These are phyloP conservation scores for Lentinula raphanica DNA, from an alignment of 768 basidiomycete genomes.

Conservation along the genomic window DNA sequence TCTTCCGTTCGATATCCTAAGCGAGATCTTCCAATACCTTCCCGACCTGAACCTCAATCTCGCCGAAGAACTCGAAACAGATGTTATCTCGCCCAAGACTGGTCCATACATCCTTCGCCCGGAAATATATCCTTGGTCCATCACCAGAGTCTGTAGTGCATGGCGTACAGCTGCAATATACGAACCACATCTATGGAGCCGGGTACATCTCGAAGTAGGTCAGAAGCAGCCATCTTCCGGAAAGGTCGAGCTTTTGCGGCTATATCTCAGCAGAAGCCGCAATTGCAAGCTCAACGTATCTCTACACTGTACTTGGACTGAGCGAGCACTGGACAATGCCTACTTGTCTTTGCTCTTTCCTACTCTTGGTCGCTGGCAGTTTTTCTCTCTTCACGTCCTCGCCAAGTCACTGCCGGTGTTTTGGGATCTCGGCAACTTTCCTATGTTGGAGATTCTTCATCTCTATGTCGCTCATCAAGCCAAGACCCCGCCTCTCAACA, in stretches of 20 bases:
- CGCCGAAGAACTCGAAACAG: neutral
- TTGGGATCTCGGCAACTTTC: neutral
- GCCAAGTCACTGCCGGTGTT: neutral
- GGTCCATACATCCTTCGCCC: constrained; percentile 1
- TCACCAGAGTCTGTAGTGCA: neutral
- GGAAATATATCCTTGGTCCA: neutral
- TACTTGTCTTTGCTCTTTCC: neutral
- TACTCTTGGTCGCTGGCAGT: neutral
- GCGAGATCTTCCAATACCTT: neutral
- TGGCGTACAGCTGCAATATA: neutral
- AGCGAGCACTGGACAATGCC: neutral
- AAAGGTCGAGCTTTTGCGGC: neutral
- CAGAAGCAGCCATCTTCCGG: neutral
- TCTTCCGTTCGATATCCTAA: neutral
- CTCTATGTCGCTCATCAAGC: constrained; percentile 1
- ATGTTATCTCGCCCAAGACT: constrained; percentile 1
- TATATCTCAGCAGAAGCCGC: neutral
- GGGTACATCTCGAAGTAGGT: constrained; percentile 1
- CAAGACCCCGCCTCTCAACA: neutral
- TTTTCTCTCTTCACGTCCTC: neutral
- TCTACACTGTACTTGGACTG: neutral
- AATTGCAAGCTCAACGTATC: neutral
- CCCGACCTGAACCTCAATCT: neutral
- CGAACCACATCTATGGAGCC: neutral
- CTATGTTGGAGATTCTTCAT: neutral